Evolutionary conservation across 169 alveolate genomes (phyloP).

Genomic region (Babesia sp.): DNA sequence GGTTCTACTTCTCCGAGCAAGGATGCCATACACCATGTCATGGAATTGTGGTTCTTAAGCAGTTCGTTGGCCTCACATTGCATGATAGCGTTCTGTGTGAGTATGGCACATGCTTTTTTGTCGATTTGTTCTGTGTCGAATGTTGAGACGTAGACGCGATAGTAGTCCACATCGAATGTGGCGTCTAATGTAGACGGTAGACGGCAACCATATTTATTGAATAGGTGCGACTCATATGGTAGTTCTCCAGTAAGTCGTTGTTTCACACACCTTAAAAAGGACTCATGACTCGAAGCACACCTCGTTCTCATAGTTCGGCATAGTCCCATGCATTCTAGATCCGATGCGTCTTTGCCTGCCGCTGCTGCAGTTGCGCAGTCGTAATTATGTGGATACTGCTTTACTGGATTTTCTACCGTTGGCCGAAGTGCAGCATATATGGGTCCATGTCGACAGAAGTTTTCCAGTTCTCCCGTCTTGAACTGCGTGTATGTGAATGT

Average conservation of each 20-base stretch:
- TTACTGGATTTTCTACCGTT: background rate
- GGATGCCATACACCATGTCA: constrained; percentile 14
- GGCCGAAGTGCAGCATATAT: background rate
- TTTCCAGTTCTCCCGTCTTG: background rate
- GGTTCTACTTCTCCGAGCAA: constrained; percentile 5
- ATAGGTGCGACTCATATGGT: background rate
- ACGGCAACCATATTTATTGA: constrained; percentile 22
- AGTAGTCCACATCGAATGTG: constrained; percentile 17
- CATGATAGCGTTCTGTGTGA: constrained; percentile 15
- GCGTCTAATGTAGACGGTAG: constrained; percentile 24
- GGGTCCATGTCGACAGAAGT: constrained; percentile 45
- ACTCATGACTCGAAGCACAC: constrained; percentile 13
- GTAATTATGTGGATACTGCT: constrained; percentile 17
- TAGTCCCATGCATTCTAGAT: background rate
- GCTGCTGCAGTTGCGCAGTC: constrained; percentile 28
- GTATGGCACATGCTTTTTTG: constrained; percentile 13
- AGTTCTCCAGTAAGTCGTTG: background rate
- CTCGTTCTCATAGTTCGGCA: background rate
- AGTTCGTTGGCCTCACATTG: constrained; percentile 29
- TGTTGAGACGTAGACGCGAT: constrained; percentile 15
- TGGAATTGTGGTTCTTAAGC: constrained; percentile 3
- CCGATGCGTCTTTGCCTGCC: background rate
- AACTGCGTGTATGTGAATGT: constrained; percentile 12
- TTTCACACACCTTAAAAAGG: constrained; percentile 24
- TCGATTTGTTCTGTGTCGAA: constrained; percentile 16